These are phyloP conservation scores for Phytopythium ostracodes DNA, from an alignment of 352 stramenopile genomes.

Conservation along the genomic window DNA sequence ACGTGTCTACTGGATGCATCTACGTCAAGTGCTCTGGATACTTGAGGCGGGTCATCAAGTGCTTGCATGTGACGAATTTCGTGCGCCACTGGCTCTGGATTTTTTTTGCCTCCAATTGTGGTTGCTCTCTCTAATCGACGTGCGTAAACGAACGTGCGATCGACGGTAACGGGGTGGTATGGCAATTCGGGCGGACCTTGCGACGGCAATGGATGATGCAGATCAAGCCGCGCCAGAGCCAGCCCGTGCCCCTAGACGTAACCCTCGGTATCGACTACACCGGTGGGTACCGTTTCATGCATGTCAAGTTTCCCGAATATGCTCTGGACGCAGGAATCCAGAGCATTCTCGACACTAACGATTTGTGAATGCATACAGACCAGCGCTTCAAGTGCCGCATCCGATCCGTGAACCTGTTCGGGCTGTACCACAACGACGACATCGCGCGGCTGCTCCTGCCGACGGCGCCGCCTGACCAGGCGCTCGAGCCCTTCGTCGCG, in stretches of 20 bases:
- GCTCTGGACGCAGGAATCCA: no score
- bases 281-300: no score
- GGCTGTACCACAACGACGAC: constrained; percentile 56
- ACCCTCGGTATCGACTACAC: constrained; percentile 44
- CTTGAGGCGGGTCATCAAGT: background rate
- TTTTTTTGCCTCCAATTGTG: background rate
- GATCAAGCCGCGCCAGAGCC: constrained; percentile 56
- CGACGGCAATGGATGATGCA: constrained; percentile 9
- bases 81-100: background rate
- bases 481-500: constrained; percentile 44
- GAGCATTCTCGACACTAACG: no score
- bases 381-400: constrained; percentile 68
- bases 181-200: background rate
- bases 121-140: background rate
- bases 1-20: background rate
- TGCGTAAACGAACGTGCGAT: background rate
- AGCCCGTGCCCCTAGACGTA: constrained; percentile 50
- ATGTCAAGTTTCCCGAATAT: no score
- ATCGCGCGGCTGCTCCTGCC: constrained; percentile 41
- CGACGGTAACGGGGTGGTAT: background rate
- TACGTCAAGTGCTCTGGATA: background rate
- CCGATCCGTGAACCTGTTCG: constrained; percentile 61
- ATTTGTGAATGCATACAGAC: no score
- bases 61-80: constrained; percentile 1
- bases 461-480: background rate